Evolutionary conservation across 148 eudicot species (phyloP).

Genomic region (Dysphania ambrosioides): DNA sequence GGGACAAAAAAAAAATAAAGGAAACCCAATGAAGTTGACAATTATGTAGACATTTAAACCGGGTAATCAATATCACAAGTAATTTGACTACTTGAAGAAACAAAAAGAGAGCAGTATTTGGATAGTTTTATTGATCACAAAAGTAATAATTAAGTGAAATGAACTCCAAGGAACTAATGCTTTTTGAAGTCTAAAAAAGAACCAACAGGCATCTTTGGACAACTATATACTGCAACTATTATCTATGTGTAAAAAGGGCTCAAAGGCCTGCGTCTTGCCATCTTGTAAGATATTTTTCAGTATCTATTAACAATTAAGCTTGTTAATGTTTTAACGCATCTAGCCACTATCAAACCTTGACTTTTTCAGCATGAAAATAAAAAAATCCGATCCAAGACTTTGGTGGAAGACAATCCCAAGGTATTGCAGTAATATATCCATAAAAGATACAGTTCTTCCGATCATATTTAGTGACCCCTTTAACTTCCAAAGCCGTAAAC

Average conservation of each 20-base stretch:
- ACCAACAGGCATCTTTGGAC: slow-evolving; percentile 2
- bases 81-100: not conserved
- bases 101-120: not conserved
- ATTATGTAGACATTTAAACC: not conserved
- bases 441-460: not conserved
- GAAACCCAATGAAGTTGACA: not conserved
- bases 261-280: not conserved
- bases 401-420: not conserved
- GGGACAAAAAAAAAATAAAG: not conserved
- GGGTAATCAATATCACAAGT: not conserved
- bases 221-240: not conserved
- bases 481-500: not conserved
- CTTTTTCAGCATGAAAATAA: not conserved
- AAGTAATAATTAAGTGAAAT: not conserved
- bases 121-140: not conserved
- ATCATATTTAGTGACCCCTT: not conserved
- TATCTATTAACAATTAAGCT: not conserved
- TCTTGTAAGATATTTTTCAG: too few species aligned
- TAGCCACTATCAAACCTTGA: not conserved
- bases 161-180: not conserved
- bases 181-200: not conserved
- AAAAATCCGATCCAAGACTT: not conserved
- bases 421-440: not conserved
- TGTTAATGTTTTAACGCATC: not conserved
- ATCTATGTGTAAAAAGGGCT: not conserved